phyloP scores from a whole-genome alignment of 2,329 filamentous ascomycete species.

The Emmonsiellopsis sp. region DNA sequence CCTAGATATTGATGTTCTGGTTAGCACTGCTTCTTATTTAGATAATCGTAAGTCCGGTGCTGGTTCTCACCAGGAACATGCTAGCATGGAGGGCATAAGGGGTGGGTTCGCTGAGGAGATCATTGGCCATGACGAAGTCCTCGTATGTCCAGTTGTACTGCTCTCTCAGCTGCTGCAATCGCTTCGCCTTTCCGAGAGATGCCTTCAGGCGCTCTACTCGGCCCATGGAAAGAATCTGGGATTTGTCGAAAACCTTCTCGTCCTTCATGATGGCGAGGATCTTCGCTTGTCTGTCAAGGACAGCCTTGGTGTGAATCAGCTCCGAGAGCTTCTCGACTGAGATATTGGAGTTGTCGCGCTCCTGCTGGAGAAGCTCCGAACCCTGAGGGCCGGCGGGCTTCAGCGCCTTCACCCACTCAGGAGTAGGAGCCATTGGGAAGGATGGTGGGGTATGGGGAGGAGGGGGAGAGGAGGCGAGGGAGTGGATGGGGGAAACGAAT shows the following conservation, averaged over 20 bases:
- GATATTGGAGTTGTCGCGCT: constrained; percentile 59
- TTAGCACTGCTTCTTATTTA: background rate
- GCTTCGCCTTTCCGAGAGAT: constrained; percentile 62
- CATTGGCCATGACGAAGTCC: constrained; percentile 56
- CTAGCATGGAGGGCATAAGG: constrained; percentile 64
- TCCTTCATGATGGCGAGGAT: constrained; percentile 57
- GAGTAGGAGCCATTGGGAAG: constrained; percentile 34
- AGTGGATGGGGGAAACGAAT: background rate
- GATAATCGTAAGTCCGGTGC: no score
- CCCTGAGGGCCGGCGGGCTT: constrained; percentile 60
- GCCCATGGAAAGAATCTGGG: constrained; percentile 66
- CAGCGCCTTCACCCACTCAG: constrained; percentile 59
- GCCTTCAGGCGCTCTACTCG: constrained; percentile 60
- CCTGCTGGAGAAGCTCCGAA: constrained; percentile 57
- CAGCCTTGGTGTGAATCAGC: constrained; percentile 60
- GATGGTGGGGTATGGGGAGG: background rate
- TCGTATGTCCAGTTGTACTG: constrained; percentile 59
- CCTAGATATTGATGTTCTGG: constrained; percentile 28
- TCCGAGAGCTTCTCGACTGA: constrained; percentile 58
- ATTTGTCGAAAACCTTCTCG: constrained; percentile 68
- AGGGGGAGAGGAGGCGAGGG: background rate
- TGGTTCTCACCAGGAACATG: constrained; percentile 53
- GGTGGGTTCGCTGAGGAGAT: constrained; percentile 63
- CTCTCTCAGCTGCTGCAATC: constrained; percentile 55
- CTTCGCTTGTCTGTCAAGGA: constrained; percentile 50